Base-by-base conservation (phyloP, 2,329 filamentous ascomycete species). In the Xylariaceae sp. region DNA sequence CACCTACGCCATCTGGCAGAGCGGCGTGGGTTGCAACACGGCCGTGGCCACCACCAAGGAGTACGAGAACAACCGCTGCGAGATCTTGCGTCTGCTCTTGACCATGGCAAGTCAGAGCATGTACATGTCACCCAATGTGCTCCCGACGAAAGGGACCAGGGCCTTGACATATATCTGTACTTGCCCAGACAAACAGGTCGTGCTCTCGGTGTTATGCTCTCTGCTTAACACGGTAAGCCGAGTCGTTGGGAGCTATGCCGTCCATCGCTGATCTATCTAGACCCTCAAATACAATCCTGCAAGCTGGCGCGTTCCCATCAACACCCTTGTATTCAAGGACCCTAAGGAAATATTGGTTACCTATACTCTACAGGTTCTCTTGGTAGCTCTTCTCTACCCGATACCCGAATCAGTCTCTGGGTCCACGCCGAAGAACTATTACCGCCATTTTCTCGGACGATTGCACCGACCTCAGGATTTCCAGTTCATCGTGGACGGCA, bases 1-100 rank as follows among this genome's bases (percentile, higher is more conserved):
- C 36, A 83, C 82, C 6, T 94, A 92, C 60, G 83, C 87, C 34
- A 96, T 98, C 55, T 98, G 92, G 92, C 88, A 95, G 63, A 96
- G 86, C 53, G 92, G 92, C 30, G 90, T 98, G 19, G 92, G 92
- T 11, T 96, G 90, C 66, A 94, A 94, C 58, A 85, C 83, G 12
- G 77, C 88, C 5, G 79, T 93, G 47, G 81, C 81, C 8, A 90
- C 88, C 3, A 95, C 81, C 33, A 94, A 87, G 57, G 89, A 96
- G 50, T 82, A 86, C 38, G 92, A 98, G 63, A 93, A 74, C 63
- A 95, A 95, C 59, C 77, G 92, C 38, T 88, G 83, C 45, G 92
- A 98, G 61, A 82, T 95, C 19, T 61, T 96, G 49, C 77, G 90
- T 15, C 67, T 98, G 37, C 72, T 98, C 25, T 68, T 98, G 44